Percentiles rank a stretch among this genome's conserved stretches.
These are phyloP conservation scores for Neotropicomus parvogracilis DNA, from an alignment of 1,284 basidiomycete genomes.

Conservation along the genomic window DNA sequence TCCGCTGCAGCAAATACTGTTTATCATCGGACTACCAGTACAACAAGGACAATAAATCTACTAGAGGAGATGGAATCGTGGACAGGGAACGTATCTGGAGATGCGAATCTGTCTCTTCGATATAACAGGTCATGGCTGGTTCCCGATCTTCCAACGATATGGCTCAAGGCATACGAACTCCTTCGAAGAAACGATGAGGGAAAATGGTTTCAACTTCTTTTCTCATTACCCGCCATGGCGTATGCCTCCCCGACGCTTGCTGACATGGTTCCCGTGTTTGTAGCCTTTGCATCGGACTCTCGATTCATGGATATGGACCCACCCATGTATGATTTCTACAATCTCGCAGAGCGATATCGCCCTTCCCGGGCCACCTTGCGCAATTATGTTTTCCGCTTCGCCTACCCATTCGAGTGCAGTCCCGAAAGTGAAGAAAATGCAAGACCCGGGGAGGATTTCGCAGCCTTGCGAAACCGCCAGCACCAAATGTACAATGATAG, in stretches of 20 bases:
- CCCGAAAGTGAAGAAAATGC: background rate
- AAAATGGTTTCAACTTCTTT: background rate
- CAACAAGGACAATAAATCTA: background rate
- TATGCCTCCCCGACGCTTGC: background rate
- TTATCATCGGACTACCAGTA: no score
- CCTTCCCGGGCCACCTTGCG: background rate
- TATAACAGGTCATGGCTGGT: background rate
- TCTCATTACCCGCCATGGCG: background rate
- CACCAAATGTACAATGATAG: background rate
- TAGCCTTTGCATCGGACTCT: background rate
- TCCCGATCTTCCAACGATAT: background rate
- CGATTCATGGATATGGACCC: background rate
- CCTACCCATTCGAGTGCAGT: background rate
- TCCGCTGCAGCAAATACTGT: background rate
- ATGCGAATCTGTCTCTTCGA: background rate
- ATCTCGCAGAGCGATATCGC: background rate
- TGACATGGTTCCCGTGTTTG: background rate
- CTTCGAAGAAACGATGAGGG: background rate
- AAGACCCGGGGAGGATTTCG: background rate
- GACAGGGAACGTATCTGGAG: background rate
- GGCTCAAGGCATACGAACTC: background rate
- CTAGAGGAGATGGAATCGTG: background rate
- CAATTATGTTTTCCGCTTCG: background rate
- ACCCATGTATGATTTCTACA: background rate
- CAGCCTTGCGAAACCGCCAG: background rate